Evolutionary conservation across 2,329 filamentous ascomycete genomes (phyloP), one percentile per base, ranked within the genome.

Genomic region (Plenodomus lindquistii): DNA sequence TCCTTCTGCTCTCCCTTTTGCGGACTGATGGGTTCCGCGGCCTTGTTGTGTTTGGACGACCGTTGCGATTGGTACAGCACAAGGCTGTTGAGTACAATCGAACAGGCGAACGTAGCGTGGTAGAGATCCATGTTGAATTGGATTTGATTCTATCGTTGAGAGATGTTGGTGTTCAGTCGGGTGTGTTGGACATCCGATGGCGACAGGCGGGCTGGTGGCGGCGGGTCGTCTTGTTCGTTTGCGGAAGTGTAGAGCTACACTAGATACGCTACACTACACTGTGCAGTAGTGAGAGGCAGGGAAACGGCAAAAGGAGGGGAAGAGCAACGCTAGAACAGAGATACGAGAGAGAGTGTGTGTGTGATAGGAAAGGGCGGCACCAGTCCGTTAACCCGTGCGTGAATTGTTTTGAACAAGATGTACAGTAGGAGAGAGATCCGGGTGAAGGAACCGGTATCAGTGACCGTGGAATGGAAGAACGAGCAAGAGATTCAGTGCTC

Each of bases 91-190:
- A 69, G 52, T 36, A 66, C 41, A 19, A 69, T 34, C 24, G 61
- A 60, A 4, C 57, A 60, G 22, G 50, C 60, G 37, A 69, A 69
- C 4, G 66, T 69, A 20, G 55, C 54, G 42, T 55, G 52, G 37
- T 69, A 69, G 29, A 69, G 64, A 51, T 69, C 63, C 63, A 68
- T 68, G 50, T 44, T 63, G 44, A 50, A 40, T 38, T 42, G 27
- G 27, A 31, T 7, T 31, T 8, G 6, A 11, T 31, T 31, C 27
- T 31, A 15, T 31, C 27, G 27, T 31, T 31, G 27, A 31, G 27
- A 31, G 11, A 15, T 7, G 27, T 8, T 4, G 27, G 11, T 31
- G 27, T 31, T 31, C 27, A 31, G 27, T 13, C 11, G 27, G 27
- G 22, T 24, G n/a, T 4, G 27, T 31, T 8, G 27, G 27, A 31